Base-by-base conservation (phyloP, 2,329 filamentous ascomycete species). In the Cryphonectria parasitica region DNA sequence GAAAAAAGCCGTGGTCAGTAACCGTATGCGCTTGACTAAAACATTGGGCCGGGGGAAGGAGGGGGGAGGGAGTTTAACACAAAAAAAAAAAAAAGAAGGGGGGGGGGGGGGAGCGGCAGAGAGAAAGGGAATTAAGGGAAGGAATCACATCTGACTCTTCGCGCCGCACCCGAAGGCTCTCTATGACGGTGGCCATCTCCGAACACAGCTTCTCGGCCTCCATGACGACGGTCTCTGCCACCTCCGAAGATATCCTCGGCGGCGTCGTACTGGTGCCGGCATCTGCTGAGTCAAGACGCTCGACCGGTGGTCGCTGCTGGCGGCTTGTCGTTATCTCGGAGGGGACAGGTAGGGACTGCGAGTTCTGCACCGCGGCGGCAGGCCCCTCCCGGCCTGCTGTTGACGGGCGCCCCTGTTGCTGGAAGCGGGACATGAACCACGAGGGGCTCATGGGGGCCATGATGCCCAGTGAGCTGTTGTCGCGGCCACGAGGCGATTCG, bases 81-180 rank as follows among this genome's bases (percentile, higher is more conserved):
- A 64, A 45, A n/a, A n/a, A n/a, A n/a, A n/a, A n/a, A n/a, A n/a
- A n/a, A n/a, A n/a, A n/a, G n/a, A n/a, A n/a, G n/a, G n/a, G n/a
- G n/a, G n/a, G n/a, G n/a, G n/a, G n/a, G 36, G 36, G 61, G 34
- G 36, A n/a, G 61, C 2, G 8, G 22, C 15, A 31, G 76, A 82
- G 79, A 79, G 85, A 52, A 49, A 52, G 63, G 43, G 63, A 64
- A 67, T 61, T 56, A 49, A 67, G 45, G 65, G 66, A 43, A 67
- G 34, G 65, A 56, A 68, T 72, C 68, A 72, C 88, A 77, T 89
- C 85, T 60, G 87, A 85, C 78, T 91, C 89, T 77, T 90, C 87
- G 73, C 86, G 86, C 54, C 89, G 83, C 54, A 83, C 83, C 68
- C 84, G 82, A 28, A 91, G 81, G 69, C 85, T 86, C 39, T 78